Conservation (phyloP, 441 rosid genomes). For the Monsonia emarginata region DNA sequence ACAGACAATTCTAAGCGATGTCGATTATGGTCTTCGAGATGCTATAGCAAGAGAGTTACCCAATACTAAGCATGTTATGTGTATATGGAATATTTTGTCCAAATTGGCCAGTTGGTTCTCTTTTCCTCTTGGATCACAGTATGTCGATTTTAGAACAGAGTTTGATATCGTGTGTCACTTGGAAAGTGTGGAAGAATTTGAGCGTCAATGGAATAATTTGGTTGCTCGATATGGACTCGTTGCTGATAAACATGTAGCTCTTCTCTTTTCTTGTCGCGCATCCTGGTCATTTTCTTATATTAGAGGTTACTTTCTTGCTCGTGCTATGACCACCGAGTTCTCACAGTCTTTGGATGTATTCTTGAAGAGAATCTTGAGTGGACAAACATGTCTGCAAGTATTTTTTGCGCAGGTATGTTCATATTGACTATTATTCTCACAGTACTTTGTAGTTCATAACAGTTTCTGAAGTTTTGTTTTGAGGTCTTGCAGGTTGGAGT, state of each 20-base stretch:
- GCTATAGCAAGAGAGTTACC: slow-evolving; percentile 61
- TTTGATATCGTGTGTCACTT: slow-evolving; percentile 50
- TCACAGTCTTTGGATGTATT: slow-evolving; percentile 46
- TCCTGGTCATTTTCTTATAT: slow-evolving; percentile 58
- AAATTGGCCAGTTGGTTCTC: slow-evolving; percentile 80
- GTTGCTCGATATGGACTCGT: slow-evolving; percentile 61
- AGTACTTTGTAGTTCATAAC: background rate
- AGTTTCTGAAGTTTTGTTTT: slow-evolving; percentile 8
- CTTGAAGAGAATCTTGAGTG: slow-evolving; percentile 44
- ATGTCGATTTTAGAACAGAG: slow-evolving; percentile 58
- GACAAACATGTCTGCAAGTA: slow-evolving; percentile 52
- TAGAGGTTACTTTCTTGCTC: slow-evolving; percentile 65
- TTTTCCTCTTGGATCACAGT: slow-evolving; percentile 52
- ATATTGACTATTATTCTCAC: background rate
- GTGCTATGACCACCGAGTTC: slow-evolving; percentile 47
- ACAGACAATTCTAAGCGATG: slow-evolving; percentile 68
- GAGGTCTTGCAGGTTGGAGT: slow-evolving; percentile 37
- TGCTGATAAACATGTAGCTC: slow-evolving; percentile 62
- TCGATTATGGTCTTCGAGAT: slow-evolving; percentile 65
- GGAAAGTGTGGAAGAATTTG: slow-evolving; percentile 57
- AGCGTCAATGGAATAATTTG: slow-evolving; percentile 65
- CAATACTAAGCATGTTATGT: slow-evolving; percentile 60
- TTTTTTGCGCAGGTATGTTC: slow-evolving; percentile 68
- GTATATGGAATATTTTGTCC: slow-evolving; percentile 50
- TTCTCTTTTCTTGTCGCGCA: slow-evolving; percentile 50